These are phyloP conservation scores for Globisporangium heterothallicum DNA, from an alignment of 352 stramenopile species.

Conservation along the genomic window DNA sequence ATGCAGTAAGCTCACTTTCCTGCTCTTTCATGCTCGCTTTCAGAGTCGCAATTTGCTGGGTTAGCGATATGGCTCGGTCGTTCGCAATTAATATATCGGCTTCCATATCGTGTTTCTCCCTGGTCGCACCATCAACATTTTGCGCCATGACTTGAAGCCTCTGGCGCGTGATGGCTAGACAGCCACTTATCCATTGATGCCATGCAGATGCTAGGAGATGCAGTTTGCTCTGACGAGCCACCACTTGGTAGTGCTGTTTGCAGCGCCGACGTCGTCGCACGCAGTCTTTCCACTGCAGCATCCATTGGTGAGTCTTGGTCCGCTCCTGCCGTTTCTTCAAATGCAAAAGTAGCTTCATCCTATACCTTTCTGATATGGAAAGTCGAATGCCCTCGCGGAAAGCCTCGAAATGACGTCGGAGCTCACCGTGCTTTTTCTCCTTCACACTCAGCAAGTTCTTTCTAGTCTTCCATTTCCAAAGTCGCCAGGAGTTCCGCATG, in stretches of 20 bases:
- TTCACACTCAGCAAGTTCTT: slow-evolving; percentile 37
- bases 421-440: slow-evolving; percentile 34
- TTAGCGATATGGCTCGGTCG: slow-evolving; percentile 30
- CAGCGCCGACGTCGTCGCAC: slow-evolving; percentile 17
- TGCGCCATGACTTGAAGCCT: slow-evolving; percentile 16
- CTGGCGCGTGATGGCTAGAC: slow-evolving; percentile 12
- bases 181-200: slow-evolving; percentile 32
- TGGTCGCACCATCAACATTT: slow-evolving; percentile 12
- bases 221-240: slow-evolving; percentile 19
- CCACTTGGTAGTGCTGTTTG: slow-evolving; percentile 10
- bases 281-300: slow-evolving; percentile 20
- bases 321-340: slow-evolving; percentile 20
- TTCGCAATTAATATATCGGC: slow-evolving; percentile 33
- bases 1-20: slow-evolving; percentile 18
- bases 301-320: slow-evolving; percentile 12
- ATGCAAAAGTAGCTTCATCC: slow-evolving; percentile 23
- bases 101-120: slow-evolving; percentile 43
- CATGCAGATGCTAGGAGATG: slow-evolving; percentile 23
- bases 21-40: slow-evolving; percentile 22
- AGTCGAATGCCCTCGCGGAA: slow-evolving; percentile 32
- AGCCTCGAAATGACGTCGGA: slow-evolving; percentile 47
- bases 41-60: slow-evolving; percentile 29
- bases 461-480: slow-evolving; percentile 38
- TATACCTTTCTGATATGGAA: slow-evolving; percentile 18
- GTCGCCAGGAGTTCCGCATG: slow-evolving; percentile 41